Evolutionary conservation across 2,329 filamentous ascomycete species (phyloP), one percentile per base, ranked within the genome.

Genomic region (Macrophomina tecta): DNA sequence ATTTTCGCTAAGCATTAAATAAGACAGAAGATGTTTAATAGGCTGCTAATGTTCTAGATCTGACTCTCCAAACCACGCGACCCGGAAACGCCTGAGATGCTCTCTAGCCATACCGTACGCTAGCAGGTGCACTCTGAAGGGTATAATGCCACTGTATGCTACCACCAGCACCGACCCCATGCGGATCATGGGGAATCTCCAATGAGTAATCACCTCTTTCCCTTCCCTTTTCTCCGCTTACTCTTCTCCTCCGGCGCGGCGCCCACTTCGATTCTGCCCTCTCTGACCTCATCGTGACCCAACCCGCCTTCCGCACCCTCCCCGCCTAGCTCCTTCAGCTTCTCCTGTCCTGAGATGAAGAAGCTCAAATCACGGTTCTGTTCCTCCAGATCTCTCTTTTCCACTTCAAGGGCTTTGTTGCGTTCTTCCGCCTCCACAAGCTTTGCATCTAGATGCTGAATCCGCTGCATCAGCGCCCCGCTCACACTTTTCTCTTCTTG

Each of bases 401-500:
- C 79, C 3, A 69, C 71, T 60, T 79, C 78, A 0, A 80, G 69
- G 68, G 71, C 77, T 69, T 75, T 78, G 4, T 74, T 76, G 46
- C 74, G 87, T 14, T 72, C 75, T 72, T 86, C 86, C 4, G 91
- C 78, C 48, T 82, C 83, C 32, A 83, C 82, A 1, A 89, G 78
- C 75, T 90, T 85, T 68, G 82, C 83, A 49, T 85, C 83, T 18
- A 92, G 78, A 70, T 91, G 89, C 69, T 89, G 87, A 70, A 98
- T 94, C n/a, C 92, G 85, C 76, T 90, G 85, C 86, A 97, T 86
- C 69, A 99, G 82, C 2, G 91, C 91, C 70, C 93, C 89, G 64
- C 89, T 91, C 63, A 98, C 88, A 16, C 89, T 86, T 79, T 97
- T 95, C 80, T 98, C 94, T 77, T 97, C 94, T 68, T 91, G 89